A percentile compares a stretch with the other conserved stretches of the same genome.
phyloP scores from a whole-genome alignment of 2,329 filamentous ascomycete species.

The Diaporthe longicolla region DNA sequence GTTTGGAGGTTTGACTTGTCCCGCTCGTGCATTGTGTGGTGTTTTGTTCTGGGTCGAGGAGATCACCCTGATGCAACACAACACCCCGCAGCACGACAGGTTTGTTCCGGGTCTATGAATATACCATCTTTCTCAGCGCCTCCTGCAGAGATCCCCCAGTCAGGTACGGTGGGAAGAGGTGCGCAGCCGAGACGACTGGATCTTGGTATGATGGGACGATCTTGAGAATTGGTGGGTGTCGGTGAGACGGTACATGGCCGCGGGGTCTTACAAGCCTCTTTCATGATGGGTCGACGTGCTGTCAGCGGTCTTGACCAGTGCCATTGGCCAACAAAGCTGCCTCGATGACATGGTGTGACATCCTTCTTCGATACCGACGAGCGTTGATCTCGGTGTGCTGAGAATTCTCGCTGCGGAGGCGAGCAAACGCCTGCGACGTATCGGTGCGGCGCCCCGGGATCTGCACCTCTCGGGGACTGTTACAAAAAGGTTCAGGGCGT shows the following conservation, averaged over 20 bases:
- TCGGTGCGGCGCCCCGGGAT: slow-evolving; percentile 15
- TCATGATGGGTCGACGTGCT: background rate
- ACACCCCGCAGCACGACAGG: slow-evolving; percentile 1
- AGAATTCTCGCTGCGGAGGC: slow-evolving; percentile 18
- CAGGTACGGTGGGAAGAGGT: slow-evolving; percentile 12
- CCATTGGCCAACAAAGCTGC: background rate
- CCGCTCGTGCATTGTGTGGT: slow-evolving; percentile 12
- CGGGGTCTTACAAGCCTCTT: background rate
- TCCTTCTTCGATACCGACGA: slow-evolving; percentile 4
- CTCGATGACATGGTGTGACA: slow-evolving; percentile 3
- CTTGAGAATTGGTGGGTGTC: background rate
- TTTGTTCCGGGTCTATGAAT: slow-evolving; percentile 16
- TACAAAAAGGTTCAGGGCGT: slow-evolving; percentile 14
- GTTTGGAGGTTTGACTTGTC: slow-evolving; percentile 27
- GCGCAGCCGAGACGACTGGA: slow-evolving; percentile 10
- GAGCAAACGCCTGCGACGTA: slow-evolving; percentile 19
- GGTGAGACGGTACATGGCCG: background rate
- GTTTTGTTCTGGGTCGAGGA: slow-evolving; percentile 1
- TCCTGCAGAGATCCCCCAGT: background rate
- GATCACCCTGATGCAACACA: slow-evolving; percentile 3
- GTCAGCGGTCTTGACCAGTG: background rate
- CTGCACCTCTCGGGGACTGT: slow-evolving; percentile 17
- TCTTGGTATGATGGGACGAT: slow-evolving; percentile 24
- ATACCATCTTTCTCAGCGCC: background rate
- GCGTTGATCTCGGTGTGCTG: slow-evolving; percentile 20